Evolutionary conservation across 2,329 filamentous ascomycete genomes (phyloP).

Genomic region (Verticillium nonalfalfae): DNA sequence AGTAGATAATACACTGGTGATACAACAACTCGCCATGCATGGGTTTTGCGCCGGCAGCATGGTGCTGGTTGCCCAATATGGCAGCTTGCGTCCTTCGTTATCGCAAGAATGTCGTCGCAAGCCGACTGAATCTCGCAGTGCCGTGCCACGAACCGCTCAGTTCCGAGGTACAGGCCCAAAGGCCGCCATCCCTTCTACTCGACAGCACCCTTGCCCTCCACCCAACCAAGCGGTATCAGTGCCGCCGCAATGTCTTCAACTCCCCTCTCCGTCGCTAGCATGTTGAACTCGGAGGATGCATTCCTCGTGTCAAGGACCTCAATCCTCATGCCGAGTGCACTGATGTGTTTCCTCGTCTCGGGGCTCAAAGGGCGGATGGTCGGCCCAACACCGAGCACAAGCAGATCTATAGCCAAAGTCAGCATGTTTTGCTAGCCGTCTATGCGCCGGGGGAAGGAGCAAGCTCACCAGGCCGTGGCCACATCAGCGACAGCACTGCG

Average conservation of each 20-base stretch:
- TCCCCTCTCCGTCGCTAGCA: conserved; percentile 90
- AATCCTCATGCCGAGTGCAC: conserved; percentile 72
- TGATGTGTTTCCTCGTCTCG: conserved; percentile 64
- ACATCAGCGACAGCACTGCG: conserved; percentile 69
- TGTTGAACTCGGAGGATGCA: conserved; percentile 88
- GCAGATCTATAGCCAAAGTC: conserved; percentile 54
- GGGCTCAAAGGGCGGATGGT: conserved; percentile 71
- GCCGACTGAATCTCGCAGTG: no score
- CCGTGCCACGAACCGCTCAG: no score
- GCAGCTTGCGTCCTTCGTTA: no score
- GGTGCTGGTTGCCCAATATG: no score
- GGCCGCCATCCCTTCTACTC: not conserved
- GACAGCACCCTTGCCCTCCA: conserved; percentile 45
- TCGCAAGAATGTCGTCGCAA: no score
- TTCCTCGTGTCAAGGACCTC: conserved; percentile 91
- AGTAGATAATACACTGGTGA: no score
- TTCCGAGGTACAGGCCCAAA: no score
- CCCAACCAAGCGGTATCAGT: conserved; percentile 81
- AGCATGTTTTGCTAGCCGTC: not conserved
- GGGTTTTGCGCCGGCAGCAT: no score
- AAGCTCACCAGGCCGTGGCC: conserved; percentile 78
- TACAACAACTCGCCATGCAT: no score
- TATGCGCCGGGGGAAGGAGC: not conserved
- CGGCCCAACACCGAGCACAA: conserved; percentile 82
- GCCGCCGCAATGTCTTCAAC: conserved; percentile 81